phyloP scores from a whole-genome alignment of 441 rosid species.

The Erodium moschatum region DNA sequence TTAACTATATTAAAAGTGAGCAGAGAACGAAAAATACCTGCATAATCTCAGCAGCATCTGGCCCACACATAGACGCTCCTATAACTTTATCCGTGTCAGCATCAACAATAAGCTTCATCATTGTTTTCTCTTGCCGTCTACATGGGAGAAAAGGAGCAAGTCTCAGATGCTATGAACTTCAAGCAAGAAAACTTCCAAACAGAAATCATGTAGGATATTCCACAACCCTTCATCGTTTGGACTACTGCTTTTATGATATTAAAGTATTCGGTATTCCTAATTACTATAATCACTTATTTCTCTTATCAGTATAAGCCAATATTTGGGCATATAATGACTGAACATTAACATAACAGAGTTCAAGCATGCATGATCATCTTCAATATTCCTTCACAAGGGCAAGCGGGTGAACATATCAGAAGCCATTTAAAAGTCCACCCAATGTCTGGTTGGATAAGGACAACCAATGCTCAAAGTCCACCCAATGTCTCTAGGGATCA shows the following conservation, averaged over 20 bases:
- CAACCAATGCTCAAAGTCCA: not conserved
- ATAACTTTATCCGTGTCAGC: conserved; percentile 82
- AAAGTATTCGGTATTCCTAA: no score
- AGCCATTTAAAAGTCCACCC: not conserved
- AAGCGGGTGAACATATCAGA: not conserved
- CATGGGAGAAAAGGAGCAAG: conserved; percentile 1
- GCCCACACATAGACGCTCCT: conserved; percentile 98
- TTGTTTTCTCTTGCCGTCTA: conserved; percentile 91
- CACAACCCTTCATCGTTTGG: no score
- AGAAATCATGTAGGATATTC: no score
- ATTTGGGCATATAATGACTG: not conserved
- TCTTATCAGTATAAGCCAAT: no score
- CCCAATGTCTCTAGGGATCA: no score
- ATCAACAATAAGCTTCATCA: conserved; percentile 91
- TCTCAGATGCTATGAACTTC: not conserved
- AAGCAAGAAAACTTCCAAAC: not conserved
- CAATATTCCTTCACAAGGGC: not conserved
- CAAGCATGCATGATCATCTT: not conserved
- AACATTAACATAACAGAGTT: not conserved
- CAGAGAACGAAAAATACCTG: conserved; percentile 44
- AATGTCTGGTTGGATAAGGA: not conserved
- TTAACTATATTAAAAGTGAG: not conserved
- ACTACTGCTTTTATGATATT: no score
- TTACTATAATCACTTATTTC: no score
- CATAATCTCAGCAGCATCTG: conserved; percentile 92